phyloP scores from a whole-genome alignment of 2,329 filamentous ascomycete species.

The Xylariaceae sp. region DNA sequence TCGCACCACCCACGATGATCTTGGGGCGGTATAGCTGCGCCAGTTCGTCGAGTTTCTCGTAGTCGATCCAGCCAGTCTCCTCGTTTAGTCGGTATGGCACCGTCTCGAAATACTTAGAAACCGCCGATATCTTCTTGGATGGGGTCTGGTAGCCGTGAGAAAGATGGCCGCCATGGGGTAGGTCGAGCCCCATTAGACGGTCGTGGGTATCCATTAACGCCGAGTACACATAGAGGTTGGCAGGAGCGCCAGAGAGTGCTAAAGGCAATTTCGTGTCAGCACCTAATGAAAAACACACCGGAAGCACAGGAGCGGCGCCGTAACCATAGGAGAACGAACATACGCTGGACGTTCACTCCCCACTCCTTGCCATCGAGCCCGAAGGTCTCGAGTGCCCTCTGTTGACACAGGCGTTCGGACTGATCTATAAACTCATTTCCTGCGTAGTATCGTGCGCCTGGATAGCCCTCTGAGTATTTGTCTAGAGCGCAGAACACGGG shows the following conservation, averaged over 20 bases:
- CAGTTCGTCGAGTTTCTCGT: conserved; percentile 81
- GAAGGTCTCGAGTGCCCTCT: conserved; percentile 83
- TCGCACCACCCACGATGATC: conserved; percentile 90
- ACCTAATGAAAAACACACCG: too few relatives aligned
- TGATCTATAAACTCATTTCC: conserved; percentile 95
- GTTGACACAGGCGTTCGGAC: conserved; percentile 82
- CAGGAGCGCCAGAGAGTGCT: conserved; percentile 70
- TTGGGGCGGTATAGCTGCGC: conserved; percentile 90
- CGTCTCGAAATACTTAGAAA: conserved; percentile 99
- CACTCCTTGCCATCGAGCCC: conserved; percentile 78
- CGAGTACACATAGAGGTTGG: conserved; percentile 91
- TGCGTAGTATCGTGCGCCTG: conserved; percentile 91
- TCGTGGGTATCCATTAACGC: conserved; percentile 90
- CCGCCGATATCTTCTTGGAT: conserved; percentile 89
- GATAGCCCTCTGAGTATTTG: conserved; percentile 98
- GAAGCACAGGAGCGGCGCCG: too few relatives aligned
- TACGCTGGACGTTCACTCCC: conserved; percentile 94
- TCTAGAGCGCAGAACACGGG: conserved; percentile 46
- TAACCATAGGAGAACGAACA: too few relatives aligned
- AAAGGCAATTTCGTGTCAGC: conserved; percentile 16
- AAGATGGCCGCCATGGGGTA: conserved; percentile 92
- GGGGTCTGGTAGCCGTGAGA: conserved; percentile 97
- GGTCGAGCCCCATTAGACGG: conserved; percentile 91
- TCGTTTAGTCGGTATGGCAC: conserved; percentile 90
- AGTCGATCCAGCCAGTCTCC: conserved; percentile 89